These are phyloP conservation scores for Hordeum vulgare DNA, from an alignment of 176 grass and related monocot genomes.

Conservation along the genomic window MorexV3_pseudomolecules_assembly NC_058518.1:470833301-470833800, in stretches of 20 bases:
- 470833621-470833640: background rate
- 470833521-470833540: background rate
- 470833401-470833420: constrained; percentile 11
- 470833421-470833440: constrained; percentile 36
- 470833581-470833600: background rate
- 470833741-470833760: background rate
- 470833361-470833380: background rate
- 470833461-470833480: constrained; percentile 24
- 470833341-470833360: constrained; percentile 7
- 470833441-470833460: constrained; percentile 22
- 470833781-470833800: too few relatives aligned
- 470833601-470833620: constrained; percentile 5
- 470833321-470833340: background rate
- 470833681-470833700: too few relatives aligned
- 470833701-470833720: too few relatives aligned
- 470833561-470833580: background rate
- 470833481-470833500: constrained; percentile 21
- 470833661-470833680: too few relatives aligned
- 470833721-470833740: background rate
- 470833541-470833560: background rate
- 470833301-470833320: constrained; percentile 22
- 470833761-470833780: background rate
- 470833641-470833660: too few relatives aligned
- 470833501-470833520: background rate
- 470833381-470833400: too few relatives aligned